phyloP scores from a whole-genome alignment of 345 rosid species.

The Firmiana major region DNA sequence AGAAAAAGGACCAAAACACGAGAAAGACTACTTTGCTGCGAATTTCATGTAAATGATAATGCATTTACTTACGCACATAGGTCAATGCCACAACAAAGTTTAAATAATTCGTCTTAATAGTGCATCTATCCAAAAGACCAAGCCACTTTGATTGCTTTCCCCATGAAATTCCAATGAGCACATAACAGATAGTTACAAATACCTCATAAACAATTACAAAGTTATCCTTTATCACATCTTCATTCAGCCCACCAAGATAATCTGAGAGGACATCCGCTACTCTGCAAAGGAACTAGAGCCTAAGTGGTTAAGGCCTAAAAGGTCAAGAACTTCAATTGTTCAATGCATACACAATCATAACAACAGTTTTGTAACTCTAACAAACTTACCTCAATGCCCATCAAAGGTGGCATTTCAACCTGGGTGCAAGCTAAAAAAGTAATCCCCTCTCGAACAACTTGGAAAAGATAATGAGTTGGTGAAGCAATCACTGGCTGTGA shows the following conservation, averaged over 20 bases:
- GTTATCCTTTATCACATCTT: constrained; percentile 91
- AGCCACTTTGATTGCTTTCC: neutral
- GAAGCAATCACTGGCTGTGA: constrained; percentile 84
- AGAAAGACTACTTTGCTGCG: neutral
- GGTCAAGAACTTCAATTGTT: constrained; percentile 4
- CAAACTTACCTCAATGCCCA: constrained; percentile 81
- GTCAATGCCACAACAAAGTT: constrained; percentile 24
- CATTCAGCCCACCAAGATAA: constrained; percentile 93
- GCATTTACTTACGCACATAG: neutral
- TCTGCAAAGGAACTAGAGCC: constrained; percentile 81
- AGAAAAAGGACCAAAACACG: neutral
- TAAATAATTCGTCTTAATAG: neutral
- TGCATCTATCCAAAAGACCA: neutral
- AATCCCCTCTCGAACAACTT: constrained; percentile 79
- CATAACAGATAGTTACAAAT: constrained; percentile 12
- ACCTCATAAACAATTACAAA: constrained; percentile 96
- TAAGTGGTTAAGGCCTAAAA: constrained; percentile 18
- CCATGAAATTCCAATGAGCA: neutral
- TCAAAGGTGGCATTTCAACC: constrained; percentile 95
- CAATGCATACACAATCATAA: constrained; percentile 1
- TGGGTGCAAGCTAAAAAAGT: constrained; percentile 93
- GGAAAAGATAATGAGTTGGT: constrained; percentile 92
- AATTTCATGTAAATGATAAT: neutral
- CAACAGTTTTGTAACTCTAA: neutral
- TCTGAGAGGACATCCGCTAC: constrained; percentile 80